Conservation (phyloP, 345 rosid species). For the Citropsis articulata region DNA sequence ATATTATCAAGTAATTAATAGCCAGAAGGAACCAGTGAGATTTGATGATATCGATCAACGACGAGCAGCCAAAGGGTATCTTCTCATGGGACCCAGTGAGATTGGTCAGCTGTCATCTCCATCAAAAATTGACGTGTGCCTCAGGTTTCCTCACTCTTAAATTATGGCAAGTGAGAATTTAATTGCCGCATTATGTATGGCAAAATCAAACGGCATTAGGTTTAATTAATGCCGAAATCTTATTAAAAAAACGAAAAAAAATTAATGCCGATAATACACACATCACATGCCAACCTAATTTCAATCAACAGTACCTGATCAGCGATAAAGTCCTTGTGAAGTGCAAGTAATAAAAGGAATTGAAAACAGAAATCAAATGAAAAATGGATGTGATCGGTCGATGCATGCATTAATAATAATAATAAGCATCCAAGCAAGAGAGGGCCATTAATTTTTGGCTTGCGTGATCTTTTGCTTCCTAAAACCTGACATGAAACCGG, state of each 20-base stretch:
- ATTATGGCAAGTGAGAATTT: slow-evolving; percentile 33
- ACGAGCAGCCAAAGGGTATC: neutral
- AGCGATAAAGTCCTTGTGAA: neutral
- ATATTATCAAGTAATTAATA: too few species aligned
- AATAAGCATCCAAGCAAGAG: slow-evolving; percentile 1
- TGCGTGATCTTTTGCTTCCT: slow-evolving; percentile 14
- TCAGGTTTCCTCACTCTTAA: slow-evolving; percentile 32
- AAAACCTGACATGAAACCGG: slow-evolving; percentile 15
- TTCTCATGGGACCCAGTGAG: slow-evolving; percentile 26
- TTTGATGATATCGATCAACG: neutral
- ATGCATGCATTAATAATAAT: slow-evolving; percentile 3
- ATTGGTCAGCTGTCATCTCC: slow-evolving; percentile 40
- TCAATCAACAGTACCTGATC: neutral
- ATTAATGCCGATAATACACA: slow-evolving; percentile 4
- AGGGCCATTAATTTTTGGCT: neutral
- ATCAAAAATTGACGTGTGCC: slow-evolving; percentile 31
- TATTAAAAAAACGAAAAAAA: neutral
- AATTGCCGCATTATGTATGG: neutral
- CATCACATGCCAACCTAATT: slow-evolving; percentile 27
- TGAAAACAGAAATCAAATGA: neutral
- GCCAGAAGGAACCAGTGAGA: neutral
- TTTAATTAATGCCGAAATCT: slow-evolving; percentile 29
- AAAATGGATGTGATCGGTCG: neutral
- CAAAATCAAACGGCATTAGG: slow-evolving; percentile 26
- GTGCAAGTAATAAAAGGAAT: too few species aligned